Percentiles rank a stretch among this genome's conserved stretches.
phyloP scores from a whole-genome alignment of 495 filamentous ascomycete genomes.

The Letharia lupina region DNA sequence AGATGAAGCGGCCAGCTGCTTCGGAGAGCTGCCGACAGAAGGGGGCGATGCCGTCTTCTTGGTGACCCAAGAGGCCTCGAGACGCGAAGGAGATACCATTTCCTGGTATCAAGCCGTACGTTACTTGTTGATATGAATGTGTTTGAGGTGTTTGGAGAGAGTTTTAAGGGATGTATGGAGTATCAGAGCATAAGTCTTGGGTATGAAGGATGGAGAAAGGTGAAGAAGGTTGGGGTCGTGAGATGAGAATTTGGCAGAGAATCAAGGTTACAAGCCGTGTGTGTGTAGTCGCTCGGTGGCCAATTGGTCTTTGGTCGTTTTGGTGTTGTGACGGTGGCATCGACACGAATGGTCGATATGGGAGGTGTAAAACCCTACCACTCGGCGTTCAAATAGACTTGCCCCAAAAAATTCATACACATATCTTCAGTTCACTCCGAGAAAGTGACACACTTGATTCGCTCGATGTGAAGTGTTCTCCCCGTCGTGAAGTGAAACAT shows the following conservation, averaged over 20 bases:
- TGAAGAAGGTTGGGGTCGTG: not conserved
- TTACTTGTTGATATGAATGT: not conserved
- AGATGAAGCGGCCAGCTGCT: not conserved
- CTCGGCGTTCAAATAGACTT: not conserved
- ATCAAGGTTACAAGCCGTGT: not conserved
- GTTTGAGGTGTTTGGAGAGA: not conserved
- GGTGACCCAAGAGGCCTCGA: not conserved
- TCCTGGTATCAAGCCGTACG: not conserved
- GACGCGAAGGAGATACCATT: not conserved
- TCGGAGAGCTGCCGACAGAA: not conserved
- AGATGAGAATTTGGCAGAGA: not conserved
- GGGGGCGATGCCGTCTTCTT: too few relatives aligned
- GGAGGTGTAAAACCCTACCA: not conserved
- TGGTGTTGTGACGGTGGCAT: not conserved
- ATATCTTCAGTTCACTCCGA: not conserved
- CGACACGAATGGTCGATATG: not conserved
- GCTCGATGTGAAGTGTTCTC: not conserved
- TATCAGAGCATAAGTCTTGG: not conserved
- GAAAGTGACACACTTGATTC: not conserved
- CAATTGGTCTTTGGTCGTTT: not conserved
- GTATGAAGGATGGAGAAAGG: not conserved
- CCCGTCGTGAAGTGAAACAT: not conserved
- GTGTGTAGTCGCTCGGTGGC: not conserved
- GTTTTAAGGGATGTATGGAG: not conserved
- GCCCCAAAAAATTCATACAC: not conserved